Conservation (phyloP, 495 filamentous ascomycete genomes). For the Podospora tetraspora region DNA sequence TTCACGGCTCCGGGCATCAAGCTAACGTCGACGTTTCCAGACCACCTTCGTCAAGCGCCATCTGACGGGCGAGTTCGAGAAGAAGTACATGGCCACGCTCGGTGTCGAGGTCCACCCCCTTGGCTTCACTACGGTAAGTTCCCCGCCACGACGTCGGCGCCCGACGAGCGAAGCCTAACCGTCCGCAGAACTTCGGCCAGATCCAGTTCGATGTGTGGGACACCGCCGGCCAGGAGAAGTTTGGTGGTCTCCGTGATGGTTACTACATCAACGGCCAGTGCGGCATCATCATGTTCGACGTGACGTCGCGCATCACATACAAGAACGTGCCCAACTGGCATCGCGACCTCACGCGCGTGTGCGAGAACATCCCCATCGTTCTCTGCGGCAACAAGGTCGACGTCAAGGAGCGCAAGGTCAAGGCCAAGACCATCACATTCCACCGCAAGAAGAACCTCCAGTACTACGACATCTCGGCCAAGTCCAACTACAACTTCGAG, state of each 20-base stretch:
- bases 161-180: conserved; percentile 17
- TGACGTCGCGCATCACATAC: conserved; percentile 99
- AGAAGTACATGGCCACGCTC: conserved; percentile 99
- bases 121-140: conserved; percentile 83
- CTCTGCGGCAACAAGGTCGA: conserved; percentile 99
- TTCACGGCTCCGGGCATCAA: conserved; percentile 2
- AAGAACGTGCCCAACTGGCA: conserved; percentile 99
- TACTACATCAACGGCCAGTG: conserved; percentile 99
- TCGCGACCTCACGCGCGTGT: conserved; percentile 98
- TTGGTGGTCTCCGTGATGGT: conserved; percentile 97
- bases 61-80: conserved; percentile 99
- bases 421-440: conserved; percentile 99
- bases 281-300: conserved; percentile 99
- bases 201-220: conserved; percentile 99
- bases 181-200: conserved; percentile 75
- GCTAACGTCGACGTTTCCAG: conserved; percentile 44
- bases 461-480: conserved; percentile 99
- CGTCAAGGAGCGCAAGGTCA: conserved; percentile 99
- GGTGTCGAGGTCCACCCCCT: conserved; percentile 99
- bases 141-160: background rate
- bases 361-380: conserved; percentile 99
- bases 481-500: conserved; percentile 99
- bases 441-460: conserved; percentile 99
- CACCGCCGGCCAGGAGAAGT: conserved; percentile 99
- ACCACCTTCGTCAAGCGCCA: conserved; percentile 99